Base-by-base conservation (phyloP, 192 early-diverging fungal genomes). In the Gigaspora rosea region DNA sequence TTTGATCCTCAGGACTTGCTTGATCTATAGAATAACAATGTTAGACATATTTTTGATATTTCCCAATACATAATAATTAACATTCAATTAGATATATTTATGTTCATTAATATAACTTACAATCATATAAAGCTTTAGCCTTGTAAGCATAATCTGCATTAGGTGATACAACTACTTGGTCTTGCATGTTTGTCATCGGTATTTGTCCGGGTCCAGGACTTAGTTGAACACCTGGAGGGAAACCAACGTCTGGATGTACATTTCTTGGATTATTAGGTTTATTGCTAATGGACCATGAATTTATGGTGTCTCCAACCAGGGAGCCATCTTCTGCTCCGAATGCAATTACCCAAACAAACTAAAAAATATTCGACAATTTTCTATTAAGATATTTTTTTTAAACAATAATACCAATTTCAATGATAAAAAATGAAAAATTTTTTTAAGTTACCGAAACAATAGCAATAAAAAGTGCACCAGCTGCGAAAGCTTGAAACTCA, bases 1-100 rank as follows among this genome's bases (percentile, higher is more conserved):
- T 94, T 15, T 92, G 92, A 84, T 98, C 97, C 32, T 92, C 92
- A 0, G 91, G 89, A 83, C 94, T 97, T 35, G 97, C 95, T 15
- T 92, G 88, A 82, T 98, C 91, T 90, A 78, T 62, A 51, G 18
- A n/a, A 22, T 63, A 58, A 50, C 2, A 35, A 62, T 59, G 63
- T 59, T 49, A 74, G 77, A 12, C 27, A 59, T 41, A 8, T 50
- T 32, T 50, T 32, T 27, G 32, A 35, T 11, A 27, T 27, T 54
- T 62, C 46, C 33, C 5, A 11, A 49, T 52, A 63, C 56, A 54
- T 35, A 27, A 41, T 16, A 72, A 27, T 56, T 41, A 33, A 56
- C 7, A 5, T 59, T 8, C 27, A 27, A 27, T 27, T 27, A 27
- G 27, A 27, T 27, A 27, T 41, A 41, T 41, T 3, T 7, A 41